Percentiles rank a stretch among this genome's conserved stretches.
These are phyloP conservation scores for Pseudogymnoascus sp. DNA, from an alignment of 2,329 filamentous ascomycete species.

Conservation along the genomic window DNA sequence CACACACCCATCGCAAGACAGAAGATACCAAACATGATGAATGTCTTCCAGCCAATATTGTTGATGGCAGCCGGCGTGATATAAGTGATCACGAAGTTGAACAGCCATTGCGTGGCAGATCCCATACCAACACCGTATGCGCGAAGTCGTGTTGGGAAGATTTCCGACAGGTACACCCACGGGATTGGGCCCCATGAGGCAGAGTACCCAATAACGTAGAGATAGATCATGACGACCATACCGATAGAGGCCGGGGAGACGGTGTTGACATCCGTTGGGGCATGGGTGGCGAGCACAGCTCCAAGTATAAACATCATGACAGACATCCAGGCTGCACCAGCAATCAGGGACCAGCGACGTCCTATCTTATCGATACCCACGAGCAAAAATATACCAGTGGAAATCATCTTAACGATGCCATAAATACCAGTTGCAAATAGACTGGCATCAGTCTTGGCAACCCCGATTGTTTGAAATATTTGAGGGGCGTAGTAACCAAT, in stretches of 20 bases:
- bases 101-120: conserved; percentile 61
- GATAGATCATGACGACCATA: conserved; percentile 24
- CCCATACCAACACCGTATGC: conserved; percentile 53
- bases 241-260: conserved; percentile 37
- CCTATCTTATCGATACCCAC: conserved; percentile 39
- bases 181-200: conserved; percentile 44
- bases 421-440: conserved; percentile 66
- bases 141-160: conserved; percentile 40
- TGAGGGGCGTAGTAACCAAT: conserved; percentile 31
- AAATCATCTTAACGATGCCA: conserved; percentile 57
- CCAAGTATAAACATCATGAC: conserved; percentile 44
- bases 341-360: conserved; percentile 39
- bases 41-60: conserved; percentile 39
- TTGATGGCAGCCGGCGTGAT: conserved; percentile 42
- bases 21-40: conserved; percentile 39
- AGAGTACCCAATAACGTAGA: conserved; percentile 35
- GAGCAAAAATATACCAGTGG: conserved; percentile 47
- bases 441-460: conserved; percentile 45
- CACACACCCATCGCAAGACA: conserved; percentile 35
- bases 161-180: conserved; percentile 43
- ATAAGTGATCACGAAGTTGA: conserved; percentile 58
- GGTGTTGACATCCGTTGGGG: conserved; percentile 21
- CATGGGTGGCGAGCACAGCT: conserved; percentile 38
- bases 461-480: conserved; percentile 58
- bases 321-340: conserved; percentile 41